Percentiles rank a stretch among this genome's conserved stretches.
phyloP scores from a whole-genome alignment of 2,329 filamentous ascomycete genomes.

The Hysterium pulicare region DNA sequence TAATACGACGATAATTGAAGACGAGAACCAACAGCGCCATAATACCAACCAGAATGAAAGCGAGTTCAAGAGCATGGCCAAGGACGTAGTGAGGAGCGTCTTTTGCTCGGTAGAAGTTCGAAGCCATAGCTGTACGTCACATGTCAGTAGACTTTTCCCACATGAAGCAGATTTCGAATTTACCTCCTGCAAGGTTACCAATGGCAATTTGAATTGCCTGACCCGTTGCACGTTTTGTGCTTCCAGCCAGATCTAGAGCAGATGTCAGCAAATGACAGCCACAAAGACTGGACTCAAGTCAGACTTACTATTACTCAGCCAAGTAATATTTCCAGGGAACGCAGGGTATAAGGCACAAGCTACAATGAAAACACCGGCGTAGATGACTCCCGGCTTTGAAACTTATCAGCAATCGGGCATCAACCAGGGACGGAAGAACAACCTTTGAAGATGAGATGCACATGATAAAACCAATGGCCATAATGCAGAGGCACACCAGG shows the following conservation, averaged over 20 bases:
- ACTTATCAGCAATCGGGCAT: too few relatives aligned
- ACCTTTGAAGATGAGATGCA: conserved; percentile 27
- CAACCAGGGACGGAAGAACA: too few relatives aligned
- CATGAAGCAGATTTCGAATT: background rate
- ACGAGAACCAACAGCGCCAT: conserved; percentile 44
- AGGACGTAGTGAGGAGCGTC: conserved; percentile 51
- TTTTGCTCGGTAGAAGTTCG: conserved; percentile 63
- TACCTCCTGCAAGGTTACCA: conserved; percentile 43
- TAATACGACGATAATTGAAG: conserved; percentile 55
- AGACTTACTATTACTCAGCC: conserved; percentile 50
- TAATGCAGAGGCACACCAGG: conserved; percentile 28
- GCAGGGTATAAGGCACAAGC: conserved; percentile 37
- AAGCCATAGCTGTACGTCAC: conserved; percentile 56
- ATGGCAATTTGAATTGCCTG: conserved; percentile 49
- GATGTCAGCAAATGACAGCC: too few relatives aligned
- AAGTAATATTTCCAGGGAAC: conserved; percentile 42
- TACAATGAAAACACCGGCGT: conserved; percentile 37
- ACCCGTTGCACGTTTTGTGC: conserved; percentile 50
- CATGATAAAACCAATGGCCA: conserved; percentile 38
- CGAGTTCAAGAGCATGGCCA: conserved; percentile 52
- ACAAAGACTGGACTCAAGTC: too few relatives aligned
- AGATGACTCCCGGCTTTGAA: conserved; percentile 34
- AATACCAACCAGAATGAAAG: conserved; percentile 48
- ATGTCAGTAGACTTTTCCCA: conserved; percentile 8
- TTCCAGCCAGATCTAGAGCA: conserved; percentile 48